Base-by-base conservation (phyloP, 768 basidiomycete genomes). In the Leucocoprinus sp. region DNA sequence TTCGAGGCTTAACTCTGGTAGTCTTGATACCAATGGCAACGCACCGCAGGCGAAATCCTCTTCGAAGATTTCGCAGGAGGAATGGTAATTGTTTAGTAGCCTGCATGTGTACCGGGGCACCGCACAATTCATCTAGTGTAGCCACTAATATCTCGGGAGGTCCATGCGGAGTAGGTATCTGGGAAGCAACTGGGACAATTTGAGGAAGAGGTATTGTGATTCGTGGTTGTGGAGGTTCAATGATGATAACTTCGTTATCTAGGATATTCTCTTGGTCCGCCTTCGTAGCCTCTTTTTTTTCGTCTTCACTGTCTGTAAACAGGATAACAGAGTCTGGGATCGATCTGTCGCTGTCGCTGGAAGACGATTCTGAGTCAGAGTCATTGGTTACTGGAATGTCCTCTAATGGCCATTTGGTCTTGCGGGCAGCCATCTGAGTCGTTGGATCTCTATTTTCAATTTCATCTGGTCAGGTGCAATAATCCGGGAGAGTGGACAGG, bases 171-270 rank as follows among this genome's bases (percentile, higher is more conserved):
- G 26, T 5, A 22, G 44, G 8, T 4, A n/a, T 31, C 31, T 9
- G 40, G 29, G 39, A 22, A 22, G 22, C 12, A 19, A 17, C 31
- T 2, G 46, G 46, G 8, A 34, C 24, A 22, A 53, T 51, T 42
- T 55, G 54, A n/a, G 54, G 54, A 7, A 55, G 48, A 4, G 52
- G 34, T 7, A 55, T 53, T 11, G 46, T 49, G 34, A 55, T 53
- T 23, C 24, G 24, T 4, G 54, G 54, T 23, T 48, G 39, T 6
- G 54, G 54, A n/a, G 50, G 38, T 37, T 49, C 43, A 12, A 53
- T 39, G 15, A 36, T 45, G 8, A 48, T 22, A 23, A 55, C 38
- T 35, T 51, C 54, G 22, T 43, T 28, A n/a, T 48, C 47, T 8
- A 41, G 37, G 8, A 51, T 40, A 15, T 42, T 38, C 12, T 29